These are phyloP conservation scores for Metschnikowia similis DNA, from an alignment of 805 yeast species.

Conservation along the genomic window DNA sequence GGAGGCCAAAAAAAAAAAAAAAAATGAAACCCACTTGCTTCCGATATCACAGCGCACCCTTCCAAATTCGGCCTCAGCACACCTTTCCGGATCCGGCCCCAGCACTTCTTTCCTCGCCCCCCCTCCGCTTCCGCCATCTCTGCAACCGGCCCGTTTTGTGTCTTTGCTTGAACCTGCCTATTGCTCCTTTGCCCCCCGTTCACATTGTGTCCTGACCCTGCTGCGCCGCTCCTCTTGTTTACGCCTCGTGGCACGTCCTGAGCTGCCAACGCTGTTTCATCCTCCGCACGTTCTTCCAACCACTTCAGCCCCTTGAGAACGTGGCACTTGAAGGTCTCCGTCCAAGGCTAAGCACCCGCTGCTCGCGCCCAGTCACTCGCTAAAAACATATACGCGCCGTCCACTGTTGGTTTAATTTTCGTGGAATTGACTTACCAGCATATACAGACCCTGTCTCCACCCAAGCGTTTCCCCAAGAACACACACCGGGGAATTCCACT, in stretches of 20 bases:
- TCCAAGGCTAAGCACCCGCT: neutral
- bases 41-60: constrained; percentile 1
- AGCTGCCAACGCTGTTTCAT: too few relatives aligned
- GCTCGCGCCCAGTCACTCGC: neutral
- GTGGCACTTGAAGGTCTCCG: too few relatives aligned
- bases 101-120: neutral
- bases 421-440: neutral
- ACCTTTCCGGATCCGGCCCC: neutral
- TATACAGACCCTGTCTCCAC: neutral
- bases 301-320: too few relatives aligned
- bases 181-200: neutral
- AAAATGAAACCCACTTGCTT: constrained; percentile 1
- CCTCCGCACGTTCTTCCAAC: too few relatives aligned
- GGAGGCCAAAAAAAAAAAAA: constrained; percentile 1
- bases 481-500: too few relatives aligned
- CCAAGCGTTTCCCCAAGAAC: too few relatives aligned
- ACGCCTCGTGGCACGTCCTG: neutral
- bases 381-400: neutral
- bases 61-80: neutral
- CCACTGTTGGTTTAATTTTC: neutral
- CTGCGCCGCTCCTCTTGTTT: neutral
- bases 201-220: neutral
- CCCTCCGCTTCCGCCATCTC: neutral
- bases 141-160: neutral
- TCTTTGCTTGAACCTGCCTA: neutral